Evolutionary conservation across 495 filamentous ascomycete genomes (phyloP).

Genomic region (Penicillium daleae): DNA sequence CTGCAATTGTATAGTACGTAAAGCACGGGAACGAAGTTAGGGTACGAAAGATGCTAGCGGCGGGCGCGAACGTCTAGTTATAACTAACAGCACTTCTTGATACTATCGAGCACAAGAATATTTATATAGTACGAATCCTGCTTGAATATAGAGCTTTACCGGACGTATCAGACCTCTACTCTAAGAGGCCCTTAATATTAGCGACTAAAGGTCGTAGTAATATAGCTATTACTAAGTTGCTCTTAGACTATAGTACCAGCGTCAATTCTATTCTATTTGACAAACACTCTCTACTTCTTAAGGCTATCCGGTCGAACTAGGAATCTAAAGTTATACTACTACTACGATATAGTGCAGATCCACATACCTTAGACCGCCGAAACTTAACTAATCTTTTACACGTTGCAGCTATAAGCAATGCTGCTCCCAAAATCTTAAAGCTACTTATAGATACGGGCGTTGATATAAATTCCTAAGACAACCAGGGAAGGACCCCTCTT

Average conservation of each 20-base stretch:
- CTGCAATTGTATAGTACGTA: constrained; percentile 19
- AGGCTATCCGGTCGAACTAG: constrained; percentile 10
- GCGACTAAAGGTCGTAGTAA: constrained; percentile 9
- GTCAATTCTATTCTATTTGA: constrained; percentile 4
- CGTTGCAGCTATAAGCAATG: constrained; percentile 12
- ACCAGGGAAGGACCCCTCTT: constrained; percentile 9
- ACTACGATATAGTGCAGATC: constrained; percentile 7
- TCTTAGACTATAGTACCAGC: constrained; percentile 6
- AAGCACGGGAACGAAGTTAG: constrained; percentile 11
- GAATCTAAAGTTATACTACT: constrained; percentile 10
- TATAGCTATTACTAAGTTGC: constrained; percentile 12
- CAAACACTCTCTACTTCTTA: constrained; percentile 3
- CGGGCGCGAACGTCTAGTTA: constrained; percentile 6
- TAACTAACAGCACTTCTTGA: constrained; percentile 13
- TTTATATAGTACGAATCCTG: constrained; percentile 4
- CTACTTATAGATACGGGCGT: constrained; percentile 9
- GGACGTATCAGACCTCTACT: constrained; percentile 5
- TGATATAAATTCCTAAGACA: constrained; percentile 8
- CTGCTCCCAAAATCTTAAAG: constrained; percentile 3
- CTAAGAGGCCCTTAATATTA: constrained; percentile 12
- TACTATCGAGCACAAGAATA: constrained; percentile 1
- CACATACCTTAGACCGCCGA: constrained; percentile 4
- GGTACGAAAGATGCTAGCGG: constrained; percentile 12
- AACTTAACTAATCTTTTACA: constrained; percentile 5
- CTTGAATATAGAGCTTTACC: constrained; percentile 14